These are phyloP conservation scores for Lactarius quietus DNA, from an alignment of 768 basidiomycete species.

Conservation along the genomic window DNA sequence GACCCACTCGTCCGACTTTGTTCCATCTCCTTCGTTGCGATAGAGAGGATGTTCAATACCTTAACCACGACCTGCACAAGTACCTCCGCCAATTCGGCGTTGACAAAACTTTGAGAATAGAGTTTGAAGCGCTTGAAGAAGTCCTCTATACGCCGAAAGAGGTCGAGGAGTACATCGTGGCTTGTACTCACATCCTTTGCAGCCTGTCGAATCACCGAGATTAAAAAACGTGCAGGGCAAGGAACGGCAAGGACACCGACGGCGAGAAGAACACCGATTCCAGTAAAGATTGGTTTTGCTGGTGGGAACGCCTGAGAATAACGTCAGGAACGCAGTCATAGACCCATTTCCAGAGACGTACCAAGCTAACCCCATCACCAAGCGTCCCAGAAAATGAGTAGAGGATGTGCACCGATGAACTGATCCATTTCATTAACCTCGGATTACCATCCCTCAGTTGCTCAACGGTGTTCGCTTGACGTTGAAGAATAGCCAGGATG, in stretches of 20 bases:
- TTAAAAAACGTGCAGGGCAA: too few relatives aligned
- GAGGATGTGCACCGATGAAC: too few relatives aligned
- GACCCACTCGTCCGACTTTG: too few relatives aligned
- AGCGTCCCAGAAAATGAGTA: not conserved
- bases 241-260: too few relatives aligned
- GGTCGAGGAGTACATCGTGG: not conserved
- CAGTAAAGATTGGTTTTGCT: not conserved
- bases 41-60: not conserved
- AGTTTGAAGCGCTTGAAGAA: not conserved
- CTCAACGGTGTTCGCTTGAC: too few relatives aligned
- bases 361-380: not conserved
- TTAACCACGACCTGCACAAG: not conserved
- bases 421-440: too few relatives aligned
- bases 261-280: too few relatives aligned
- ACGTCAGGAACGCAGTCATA: too few relatives aligned
- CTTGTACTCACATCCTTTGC: too few relatives aligned
- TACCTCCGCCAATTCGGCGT: not conserved
- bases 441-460: too few relatives aligned
- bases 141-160: not conserved
- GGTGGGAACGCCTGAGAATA: constrained; percentile 3
- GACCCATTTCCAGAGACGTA: not conserved
- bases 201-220: too few relatives aligned
- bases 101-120: not conserved
- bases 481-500: too few relatives aligned
- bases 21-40: constrained; percentile 2